Evolutionary conservation across 2,329 filamentous ascomycete species (phyloP).

Genomic region (Fusarium annulatum): DNA sequence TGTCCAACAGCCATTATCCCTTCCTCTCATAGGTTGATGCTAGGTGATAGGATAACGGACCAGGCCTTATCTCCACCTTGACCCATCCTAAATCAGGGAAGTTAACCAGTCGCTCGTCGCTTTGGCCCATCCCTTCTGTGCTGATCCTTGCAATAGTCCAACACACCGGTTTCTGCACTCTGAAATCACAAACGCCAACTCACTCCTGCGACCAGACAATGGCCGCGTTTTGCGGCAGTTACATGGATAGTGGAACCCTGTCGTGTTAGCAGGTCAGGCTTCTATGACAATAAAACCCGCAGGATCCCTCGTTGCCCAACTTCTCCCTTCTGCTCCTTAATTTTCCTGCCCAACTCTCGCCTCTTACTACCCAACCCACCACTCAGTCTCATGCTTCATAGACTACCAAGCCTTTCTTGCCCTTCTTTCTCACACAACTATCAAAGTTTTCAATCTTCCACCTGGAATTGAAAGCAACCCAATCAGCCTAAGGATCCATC

Average conservation of each 20-base stretch:
- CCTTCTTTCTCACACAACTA: constrained; percentile 33
- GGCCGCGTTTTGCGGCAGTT: constrained; percentile 48
- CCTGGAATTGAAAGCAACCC: constrained; percentile 40
- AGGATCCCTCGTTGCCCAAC: constrained; percentile 59
- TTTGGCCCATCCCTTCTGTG: constrained; percentile 43
- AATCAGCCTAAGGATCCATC: constrained; percentile 43
- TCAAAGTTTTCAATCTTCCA: constrained; percentile 36
- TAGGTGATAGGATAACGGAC: constrained; percentile 58
- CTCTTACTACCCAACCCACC: constrained; percentile 54
- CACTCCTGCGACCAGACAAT: constrained; percentile 61
- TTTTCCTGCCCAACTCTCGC: constrained; percentile 50
- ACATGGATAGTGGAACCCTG: constrained; percentile 45
- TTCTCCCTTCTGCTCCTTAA: constrained; percentile 44
- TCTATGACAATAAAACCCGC: constrained; percentile 61
- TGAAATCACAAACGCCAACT: constrained; percentile 56
- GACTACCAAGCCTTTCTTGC: constrained; percentile 39
- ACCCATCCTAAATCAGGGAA: constrained; percentile 54
- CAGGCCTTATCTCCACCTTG: constrained; percentile 51
- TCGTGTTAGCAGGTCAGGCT: constrained; percentile 43
- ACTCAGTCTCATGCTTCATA: constrained; percentile 41
- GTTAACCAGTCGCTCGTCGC: constrained; percentile 49
- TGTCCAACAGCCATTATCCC: constrained; percentile 59
- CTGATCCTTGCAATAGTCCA: constrained; percentile 47
- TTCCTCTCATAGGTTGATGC: constrained; percentile 50
- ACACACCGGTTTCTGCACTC: constrained; percentile 42